Percentiles rank a stretch among this genome's conserved stretches.
Evolutionary conservation across 805 yeast species (phyloP).

Genomic region (Candida broadrunensis): DNA sequence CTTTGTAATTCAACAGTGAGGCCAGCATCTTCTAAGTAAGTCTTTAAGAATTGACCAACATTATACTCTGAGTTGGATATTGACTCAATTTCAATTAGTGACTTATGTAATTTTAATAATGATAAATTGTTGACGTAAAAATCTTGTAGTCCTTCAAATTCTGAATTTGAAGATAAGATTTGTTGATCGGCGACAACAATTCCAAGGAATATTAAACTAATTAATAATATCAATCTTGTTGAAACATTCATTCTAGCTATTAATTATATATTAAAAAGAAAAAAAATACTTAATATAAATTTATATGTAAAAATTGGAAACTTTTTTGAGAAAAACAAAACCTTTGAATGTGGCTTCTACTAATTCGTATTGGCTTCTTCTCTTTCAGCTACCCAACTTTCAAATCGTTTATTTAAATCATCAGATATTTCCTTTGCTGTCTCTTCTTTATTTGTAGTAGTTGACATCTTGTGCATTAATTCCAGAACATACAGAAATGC

Average conservation of each 20-base stretch:
- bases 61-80: conserved; percentile 21
- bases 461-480: conserved; percentile 25
- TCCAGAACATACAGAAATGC: conserved; percentile 24
- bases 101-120: conserved; percentile 22
- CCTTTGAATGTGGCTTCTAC: too few species aligned
- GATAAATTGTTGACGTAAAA: conserved; percentile 5
- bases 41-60: conserved; percentile 37
- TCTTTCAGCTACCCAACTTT: conserved; percentile 22
- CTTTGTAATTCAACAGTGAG: conserved; percentile 50
- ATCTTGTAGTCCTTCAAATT: neutral
- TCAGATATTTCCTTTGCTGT: conserved; percentile 34
- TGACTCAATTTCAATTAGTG: conserved; percentile 22
- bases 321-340: too few species aligned
- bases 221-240: neutral
- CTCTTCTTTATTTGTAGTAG: conserved; percentile 27
- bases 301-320: too few species aligned
- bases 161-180: neutral
- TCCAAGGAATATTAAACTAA: neutral
- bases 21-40: conserved; percentile 40
- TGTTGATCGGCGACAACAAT: neutral
- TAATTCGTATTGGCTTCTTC: too few species aligned
- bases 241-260: neutral
- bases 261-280: too few species aligned
- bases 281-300: too few species aligned
- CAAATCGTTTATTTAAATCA: conserved; percentile 26